Percentiles rank a stretch among this genome's conserved stretches.
Conservation (phyloP, 352 stramenopile species). For the Phytopythium helicoides region DNA sequence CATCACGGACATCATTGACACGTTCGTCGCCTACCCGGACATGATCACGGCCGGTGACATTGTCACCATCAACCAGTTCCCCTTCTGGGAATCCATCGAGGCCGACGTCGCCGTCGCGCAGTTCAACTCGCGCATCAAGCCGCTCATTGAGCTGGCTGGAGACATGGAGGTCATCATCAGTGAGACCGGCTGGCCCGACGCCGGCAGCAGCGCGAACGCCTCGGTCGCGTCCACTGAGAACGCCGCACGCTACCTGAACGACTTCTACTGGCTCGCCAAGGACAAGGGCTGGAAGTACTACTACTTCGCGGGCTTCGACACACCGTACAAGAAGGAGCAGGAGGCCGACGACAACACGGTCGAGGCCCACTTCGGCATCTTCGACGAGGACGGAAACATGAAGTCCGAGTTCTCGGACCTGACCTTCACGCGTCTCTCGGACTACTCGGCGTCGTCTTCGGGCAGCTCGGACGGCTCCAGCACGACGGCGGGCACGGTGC, state of each 20-base stretch:
- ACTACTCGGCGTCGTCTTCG: constrained; percentile 18
- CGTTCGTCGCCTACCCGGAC: constrained; percentile 70
- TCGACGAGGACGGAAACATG: constrained; percentile 54
- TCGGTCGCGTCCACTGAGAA: constrained; percentile 55
- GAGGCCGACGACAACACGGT: constrained; percentile 44
- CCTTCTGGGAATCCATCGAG: constrained; percentile 77
- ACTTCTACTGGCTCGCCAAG: constrained; percentile 70
- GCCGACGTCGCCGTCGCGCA: constrained; percentile 53
- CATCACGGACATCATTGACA: constrained; percentile 83
- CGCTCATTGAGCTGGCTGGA: constrained; percentile 55
- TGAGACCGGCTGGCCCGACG: constrained; percentile 80
- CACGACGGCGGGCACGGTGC: constrained; percentile 12
- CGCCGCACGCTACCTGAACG: constrained; percentile 65
- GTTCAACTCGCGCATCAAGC: constrained; percentile 74
- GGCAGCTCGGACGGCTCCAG: constrained; percentile 17
- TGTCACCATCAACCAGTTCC: constrained; percentile 85
- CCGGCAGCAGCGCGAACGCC: constrained; percentile 54
- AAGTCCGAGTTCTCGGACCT: constrained; percentile 62
- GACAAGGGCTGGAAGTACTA: constrained; percentile 82
- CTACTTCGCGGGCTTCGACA: constrained; percentile 87
- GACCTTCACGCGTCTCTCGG: constrained; percentile 41
- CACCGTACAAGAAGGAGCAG: constrained; percentile 70
- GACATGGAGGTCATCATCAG: constrained; percentile 80
- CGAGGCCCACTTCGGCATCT: constrained; percentile 80
- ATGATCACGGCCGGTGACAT: constrained; percentile 76